A percentile compares a stretch with the other conserved stretches of the same genome.
Evolutionary conservation across 2,329 filamentous ascomycete species (phyloP).

Genomic region (Monosporascus cannonballus): DNA sequence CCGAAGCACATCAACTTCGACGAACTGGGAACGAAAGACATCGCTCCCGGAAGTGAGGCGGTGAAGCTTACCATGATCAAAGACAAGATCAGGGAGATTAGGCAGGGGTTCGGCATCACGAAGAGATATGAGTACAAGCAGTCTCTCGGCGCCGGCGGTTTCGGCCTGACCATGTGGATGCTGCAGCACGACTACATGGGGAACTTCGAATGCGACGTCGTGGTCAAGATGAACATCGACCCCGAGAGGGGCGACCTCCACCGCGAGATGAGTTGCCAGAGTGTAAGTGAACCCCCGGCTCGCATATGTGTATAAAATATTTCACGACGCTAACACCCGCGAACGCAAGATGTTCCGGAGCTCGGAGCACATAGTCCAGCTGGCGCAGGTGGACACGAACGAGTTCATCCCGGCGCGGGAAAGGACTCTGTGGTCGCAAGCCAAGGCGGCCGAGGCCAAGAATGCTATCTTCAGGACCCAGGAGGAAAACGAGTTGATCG

Average conservation of each 20-base stretch:
- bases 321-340: too few relatives aligned
- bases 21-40: background rate
- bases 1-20: too few relatives aligned
- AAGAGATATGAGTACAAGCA: background rate
- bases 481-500: background rate
- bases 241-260: background rate
- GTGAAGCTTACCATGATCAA: background rate
- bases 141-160: background rate
- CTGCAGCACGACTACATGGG: background rate
- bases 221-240: background rate
- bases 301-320: background rate
- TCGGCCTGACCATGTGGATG: background rate
- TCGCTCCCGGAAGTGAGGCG: background rate
- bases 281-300: background rate
- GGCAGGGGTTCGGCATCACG: background rate
- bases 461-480: constrained; percentile 2
- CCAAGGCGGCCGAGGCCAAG: background rate
- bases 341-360: background rate
- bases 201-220: background rate
- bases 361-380: background rate
- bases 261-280: background rate
- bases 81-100: background rate
- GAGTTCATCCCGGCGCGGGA: background rate
- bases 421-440: too few relatives aligned
- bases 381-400: background rate